Conservation (phyloP, 169 alveolate species). For the Plasmodium knowlesi region DNA sequence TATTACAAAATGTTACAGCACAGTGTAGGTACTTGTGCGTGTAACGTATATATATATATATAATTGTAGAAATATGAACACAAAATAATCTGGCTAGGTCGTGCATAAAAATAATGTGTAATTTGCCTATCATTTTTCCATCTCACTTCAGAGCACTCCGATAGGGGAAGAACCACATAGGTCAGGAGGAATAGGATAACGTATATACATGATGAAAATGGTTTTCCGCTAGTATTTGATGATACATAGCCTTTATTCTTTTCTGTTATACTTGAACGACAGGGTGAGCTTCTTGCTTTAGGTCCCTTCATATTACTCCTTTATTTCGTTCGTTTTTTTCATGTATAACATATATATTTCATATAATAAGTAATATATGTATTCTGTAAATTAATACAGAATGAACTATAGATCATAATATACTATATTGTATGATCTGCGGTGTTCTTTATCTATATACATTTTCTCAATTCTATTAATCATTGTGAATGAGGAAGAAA, state of each 20-base stretch:
- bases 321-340: not conserved
- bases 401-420: not conserved
- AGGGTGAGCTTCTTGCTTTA: not conserved
- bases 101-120: not conserved
- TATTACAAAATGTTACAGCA: not conserved
- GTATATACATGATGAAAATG: not conserved
- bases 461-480: not conserved
- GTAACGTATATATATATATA: not conserved
- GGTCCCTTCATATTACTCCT: not conserved
- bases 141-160: not conserved
- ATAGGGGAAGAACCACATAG: conserved; percentile 16
- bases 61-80: not conserved
- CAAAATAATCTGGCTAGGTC: not conserved
- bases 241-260: not conserved
- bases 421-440: not conserved
- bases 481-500: not conserved
- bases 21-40: not conserved
- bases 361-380: not conserved
- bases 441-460: not conserved
- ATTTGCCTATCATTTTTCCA: not conserved
- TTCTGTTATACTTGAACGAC: not conserved
- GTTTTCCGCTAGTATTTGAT: not conserved
- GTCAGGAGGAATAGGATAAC: not conserved
- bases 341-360: not conserved
- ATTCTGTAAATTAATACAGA: not conserved